Base-by-base conservation (phyloP, 2,329 filamentous ascomycete genomes). In the Trichoderma sp. region DNA sequence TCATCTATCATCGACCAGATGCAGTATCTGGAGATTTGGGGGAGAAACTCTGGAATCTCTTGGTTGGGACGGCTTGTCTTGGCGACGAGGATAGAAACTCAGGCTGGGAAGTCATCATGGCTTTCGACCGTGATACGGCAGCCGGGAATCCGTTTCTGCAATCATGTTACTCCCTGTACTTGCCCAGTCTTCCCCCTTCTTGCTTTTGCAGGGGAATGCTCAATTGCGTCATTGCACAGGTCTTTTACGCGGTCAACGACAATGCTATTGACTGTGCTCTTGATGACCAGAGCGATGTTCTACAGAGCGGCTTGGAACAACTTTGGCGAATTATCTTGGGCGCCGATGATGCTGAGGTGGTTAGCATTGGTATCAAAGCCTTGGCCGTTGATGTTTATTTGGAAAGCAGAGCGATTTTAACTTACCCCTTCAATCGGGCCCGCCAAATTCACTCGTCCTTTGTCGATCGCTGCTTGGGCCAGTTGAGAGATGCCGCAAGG, bases 321-420 rank as follows among this genome's bases (percentile, higher is more conserved):
- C 82, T 97, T n/a, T 97, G 94, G 94, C 87, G 89, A 28, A 87
- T 97, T 73, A 88, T 95, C 39, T 81, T 97, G 65, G 89, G 87
- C 18, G 89, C 91, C 1, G 87, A 89, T 5, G 82, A 86, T 46
- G 82, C 85, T 46, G 86, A 84, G 0, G 89, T 96, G 59, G 92
- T 92, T 72, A 84, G 85, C 24, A 81, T 84, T 64, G 91, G 92
- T 1, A 93, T 91, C 34, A 84, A 83, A 61, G 88, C 89, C 26
- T 87, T 97, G 4, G 92, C 94, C 28, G 79, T 81, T 55, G 85
- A 90, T 28, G 84, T 93, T 14, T 97, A 96, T 75, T 83, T 96
- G 39, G 81, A 87, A 34, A 87, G 84, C 74, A 74, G 76, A 11
- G 80, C 82, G n/a, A 86, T 90, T 55, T 69, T 78, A 28, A 78